These are phyloP conservation scores for Boletus pseudo-olivaceus DNA, from an alignment of 768 basidiomycete genomes.

Conservation along the genomic window DNA sequence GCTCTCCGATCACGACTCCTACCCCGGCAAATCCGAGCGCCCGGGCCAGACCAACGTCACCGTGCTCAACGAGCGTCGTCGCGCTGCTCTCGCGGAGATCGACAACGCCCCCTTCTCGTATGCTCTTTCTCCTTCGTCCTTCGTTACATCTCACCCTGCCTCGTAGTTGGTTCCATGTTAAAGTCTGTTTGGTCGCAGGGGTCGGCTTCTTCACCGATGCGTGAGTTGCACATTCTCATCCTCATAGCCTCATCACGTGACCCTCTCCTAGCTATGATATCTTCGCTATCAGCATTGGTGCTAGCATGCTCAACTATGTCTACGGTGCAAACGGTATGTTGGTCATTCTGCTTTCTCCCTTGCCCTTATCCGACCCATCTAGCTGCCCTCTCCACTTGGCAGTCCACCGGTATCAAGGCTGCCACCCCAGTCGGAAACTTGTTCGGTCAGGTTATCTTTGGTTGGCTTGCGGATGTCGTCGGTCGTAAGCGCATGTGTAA, in stretches of 20 bases:
- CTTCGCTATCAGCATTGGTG: slow-evolving; percentile 86
- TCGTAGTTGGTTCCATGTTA: slow-evolving; percentile 79
- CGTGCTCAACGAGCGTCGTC: slow-evolving; percentile 65
- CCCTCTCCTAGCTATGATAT: slow-evolving; percentile 56
- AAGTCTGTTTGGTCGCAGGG: slow-evolving; percentile 66
- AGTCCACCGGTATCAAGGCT: slow-evolving; percentile 75
- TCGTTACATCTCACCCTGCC: neutral
- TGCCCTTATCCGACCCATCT: neutral
- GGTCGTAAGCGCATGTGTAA: slow-evolving; percentile 80
- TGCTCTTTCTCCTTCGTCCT: slow-evolving; percentile 22
- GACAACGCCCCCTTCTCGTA: slow-evolving; percentile 86
- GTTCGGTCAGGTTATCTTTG: slow-evolving; percentile 73
- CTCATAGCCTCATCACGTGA: neutral
- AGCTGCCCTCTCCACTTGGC: slow-evolving; percentile 44
- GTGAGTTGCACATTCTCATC: slow-evolving; percentile 33
- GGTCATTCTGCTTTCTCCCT: neutral
- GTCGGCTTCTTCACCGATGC: slow-evolving; percentile 92
- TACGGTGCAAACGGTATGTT: slow-evolving; percentile 43
- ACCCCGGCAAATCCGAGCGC: slow-evolving; percentile 20
- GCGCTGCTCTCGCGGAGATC: slow-evolving; percentile 79
- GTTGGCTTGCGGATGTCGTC: slow-evolving; percentile 73
- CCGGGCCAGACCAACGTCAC: slow-evolving; percentile 25
- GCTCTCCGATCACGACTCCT: slow-evolving; percentile 30
- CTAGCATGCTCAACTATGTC: slow-evolving; percentile 79
- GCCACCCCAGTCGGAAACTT: slow-evolving; percentile 76